Evolutionary conservation across 164 flowering plant genomes (phyloP).

Genomic region (Saururus chinensis): DNA sequence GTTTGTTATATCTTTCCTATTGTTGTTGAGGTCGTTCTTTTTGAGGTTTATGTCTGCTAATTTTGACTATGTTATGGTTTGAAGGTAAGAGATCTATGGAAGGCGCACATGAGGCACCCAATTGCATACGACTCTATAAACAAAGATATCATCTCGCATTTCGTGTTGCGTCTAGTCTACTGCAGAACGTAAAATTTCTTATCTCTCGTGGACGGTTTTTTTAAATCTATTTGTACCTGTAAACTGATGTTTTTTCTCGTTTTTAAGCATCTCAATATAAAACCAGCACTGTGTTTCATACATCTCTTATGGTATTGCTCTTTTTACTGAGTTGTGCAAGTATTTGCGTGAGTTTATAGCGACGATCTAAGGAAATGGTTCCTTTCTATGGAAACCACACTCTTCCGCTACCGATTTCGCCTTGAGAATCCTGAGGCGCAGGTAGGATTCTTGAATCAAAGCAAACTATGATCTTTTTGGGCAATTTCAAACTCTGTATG

Average conservation of each 20-base stretch:
- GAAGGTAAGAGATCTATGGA: conserved; percentile 58
- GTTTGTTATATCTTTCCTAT: background rate
- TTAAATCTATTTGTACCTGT: too few species aligned
- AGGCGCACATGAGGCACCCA: conserved; percentile 59
- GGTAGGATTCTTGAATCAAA: conserved; percentile 23
- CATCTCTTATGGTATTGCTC: background rate
- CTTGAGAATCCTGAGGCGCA: conserved; percentile 38
- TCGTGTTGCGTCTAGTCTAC: conserved; percentile 82
- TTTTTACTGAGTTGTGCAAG: background rate
- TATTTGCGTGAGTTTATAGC: conserved; percentile 15
- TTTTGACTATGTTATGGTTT: background rate
- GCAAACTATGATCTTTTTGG: background rate
- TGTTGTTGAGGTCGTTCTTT: background rate
- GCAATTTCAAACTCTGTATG: background rate
- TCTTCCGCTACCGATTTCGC: conserved; percentile 68
- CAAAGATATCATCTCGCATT: conserved; percentile 87
- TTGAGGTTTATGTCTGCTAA: background rate
- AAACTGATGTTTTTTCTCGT: too few species aligned
- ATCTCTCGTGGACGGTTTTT: too few species aligned
- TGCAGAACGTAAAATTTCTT: conserved; percentile 61
- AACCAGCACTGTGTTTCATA: background rate
- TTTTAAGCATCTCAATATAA: too few species aligned
- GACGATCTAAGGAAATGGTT: conserved; percentile 94
- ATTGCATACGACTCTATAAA: conserved; percentile 35
- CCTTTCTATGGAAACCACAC: conserved; percentile 69